These are phyloP conservation scores for Lactarius sp. DNA, from an alignment of 768 basidiomycete species.

Conservation along the genomic window DNA sequence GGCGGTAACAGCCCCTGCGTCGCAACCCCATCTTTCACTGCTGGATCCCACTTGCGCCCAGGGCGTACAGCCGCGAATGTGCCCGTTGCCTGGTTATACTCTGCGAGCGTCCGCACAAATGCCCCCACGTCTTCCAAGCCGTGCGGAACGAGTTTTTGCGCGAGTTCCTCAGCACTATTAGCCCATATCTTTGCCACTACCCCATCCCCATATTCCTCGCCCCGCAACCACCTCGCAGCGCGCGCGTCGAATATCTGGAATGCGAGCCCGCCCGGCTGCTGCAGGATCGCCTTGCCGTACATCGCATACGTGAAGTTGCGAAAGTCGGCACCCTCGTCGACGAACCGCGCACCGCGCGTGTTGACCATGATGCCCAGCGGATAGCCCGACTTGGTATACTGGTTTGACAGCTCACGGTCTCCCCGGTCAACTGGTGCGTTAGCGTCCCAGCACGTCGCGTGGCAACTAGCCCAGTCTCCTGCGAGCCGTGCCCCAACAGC, in stretches of 20 bases:
- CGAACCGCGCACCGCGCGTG: constrained; percentile 51
- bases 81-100: constrained; percentile 49
- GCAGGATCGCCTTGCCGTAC: constrained; percentile 55
- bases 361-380: constrained; percentile 70
- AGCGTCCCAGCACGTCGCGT: constrained; percentile 69
- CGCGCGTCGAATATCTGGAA: constrained; percentile 64
- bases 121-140: constrained; percentile 42
- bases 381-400: constrained; percentile 70
- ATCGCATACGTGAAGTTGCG: constrained; percentile 71
- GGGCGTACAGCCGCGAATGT: constrained; percentile 36
- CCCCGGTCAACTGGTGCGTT: constrained; percentile 49
- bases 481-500: constrained; percentile 48
- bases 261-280: constrained; percentile 52
- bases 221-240: constrained; percentile 41
- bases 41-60: constrained; percentile 49
- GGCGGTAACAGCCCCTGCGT: constrained; percentile 45
- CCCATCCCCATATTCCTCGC: constrained; percentile 62
- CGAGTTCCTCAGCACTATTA: constrained; percentile 45
- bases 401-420: constrained; percentile 56
- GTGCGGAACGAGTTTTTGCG: constrained; percentile 39
- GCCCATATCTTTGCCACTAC: constrained; percentile 54
- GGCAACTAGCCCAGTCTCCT: constrained; percentile 69
- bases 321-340: constrained; percentile 69
- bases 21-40: constrained; percentile 56
- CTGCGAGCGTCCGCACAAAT: constrained; percentile 44